A percentile compares a stretch with the other conserved stretches of the same genome.
phyloP scores from a whole-genome alignment of 2,329 filamentous ascomycete genomes.

The Fusarium austroafricanum region DNA sequence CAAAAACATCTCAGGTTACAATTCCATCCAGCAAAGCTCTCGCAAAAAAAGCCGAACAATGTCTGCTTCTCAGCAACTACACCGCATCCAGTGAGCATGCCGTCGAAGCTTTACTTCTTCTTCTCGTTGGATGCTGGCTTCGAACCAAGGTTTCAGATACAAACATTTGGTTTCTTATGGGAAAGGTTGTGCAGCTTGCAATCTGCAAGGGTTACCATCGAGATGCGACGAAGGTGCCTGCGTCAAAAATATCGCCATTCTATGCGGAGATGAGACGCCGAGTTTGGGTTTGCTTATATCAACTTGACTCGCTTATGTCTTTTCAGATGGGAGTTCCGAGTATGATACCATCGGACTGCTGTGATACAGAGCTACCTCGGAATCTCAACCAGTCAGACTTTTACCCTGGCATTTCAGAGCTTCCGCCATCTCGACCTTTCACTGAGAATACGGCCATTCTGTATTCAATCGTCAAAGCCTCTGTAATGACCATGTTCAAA shows the following conservation, averaged over 20 bases:
- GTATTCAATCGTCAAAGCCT: slow-evolving; percentile 47
- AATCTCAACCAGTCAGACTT: slow-evolving; percentile 42
- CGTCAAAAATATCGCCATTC: slow-evolving; percentile 52
- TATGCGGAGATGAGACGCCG: slow-evolving; percentile 61
- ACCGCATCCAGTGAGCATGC: slow-evolving; percentile 54
- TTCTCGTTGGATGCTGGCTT: slow-evolving; percentile 52
- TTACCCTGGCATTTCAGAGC: background rate
- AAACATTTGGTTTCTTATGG: slow-evolving; percentile 59
- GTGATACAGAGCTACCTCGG: slow-evolving; percentile 35
- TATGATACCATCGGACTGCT: slow-evolving; percentile 52
- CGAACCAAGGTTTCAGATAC: slow-evolving; percentile 48
- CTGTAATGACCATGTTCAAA: slow-evolving; percentile 45
- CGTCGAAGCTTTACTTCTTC: slow-evolving; percentile 58
- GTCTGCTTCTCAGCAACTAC: slow-evolving; percentile 59
- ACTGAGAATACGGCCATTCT: slow-evolving; percentile 36
- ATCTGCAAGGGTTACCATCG: slow-evolving; percentile 62
- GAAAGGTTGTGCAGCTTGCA: slow-evolving; percentile 57
- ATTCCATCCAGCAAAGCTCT: slow-evolving; percentile 27
- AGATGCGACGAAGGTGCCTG: slow-evolving; percentile 54
- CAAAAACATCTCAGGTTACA: slow-evolving; percentile 36
- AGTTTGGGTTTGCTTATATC: slow-evolving; percentile 57
- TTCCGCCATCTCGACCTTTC: slow-evolving; percentile 32
- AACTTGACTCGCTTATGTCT: slow-evolving; percentile 59
- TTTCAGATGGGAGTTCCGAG: slow-evolving; percentile 62
- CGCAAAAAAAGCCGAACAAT: slow-evolving; percentile 52